A percentile compares a stretch with the other conserved stretches of the same genome.
These are phyloP conservation scores for Aspergillus diversus DNA, from an alignment of 495 filamentous ascomycete genomes.

Conservation along the genomic window DNA sequence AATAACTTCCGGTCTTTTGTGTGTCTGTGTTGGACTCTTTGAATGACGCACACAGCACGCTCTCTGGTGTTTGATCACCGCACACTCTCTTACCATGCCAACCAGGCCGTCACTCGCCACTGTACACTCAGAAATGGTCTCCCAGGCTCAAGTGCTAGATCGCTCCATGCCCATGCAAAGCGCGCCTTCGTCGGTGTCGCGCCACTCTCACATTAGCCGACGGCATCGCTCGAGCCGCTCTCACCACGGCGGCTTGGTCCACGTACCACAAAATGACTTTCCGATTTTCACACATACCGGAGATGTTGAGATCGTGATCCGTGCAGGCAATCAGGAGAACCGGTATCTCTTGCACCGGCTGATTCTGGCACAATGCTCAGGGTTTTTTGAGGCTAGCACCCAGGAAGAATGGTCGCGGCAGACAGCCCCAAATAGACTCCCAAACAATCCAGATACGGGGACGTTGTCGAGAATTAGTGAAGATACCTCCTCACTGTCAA, in stretches of 20 bases:
- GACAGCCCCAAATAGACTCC: slow-evolving; percentile 23
- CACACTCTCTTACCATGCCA: slow-evolving; percentile 26
- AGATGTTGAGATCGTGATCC: slow-evolving; percentile 86
- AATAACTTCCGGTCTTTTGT: background rate
- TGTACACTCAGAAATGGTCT: slow-evolving; percentile 61
- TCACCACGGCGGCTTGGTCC: slow-evolving; percentile 73
- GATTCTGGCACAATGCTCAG: slow-evolving; percentile 84
- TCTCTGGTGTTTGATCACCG: slow-evolving; percentile 26
- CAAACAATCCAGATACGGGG: slow-evolving; percentile 33
- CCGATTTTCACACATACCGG: slow-evolving; percentile 87
- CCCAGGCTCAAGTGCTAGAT: slow-evolving; percentile 67
- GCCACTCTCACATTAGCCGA: slow-evolving; percentile 56
- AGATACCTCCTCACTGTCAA: slow-evolving; percentile 51
- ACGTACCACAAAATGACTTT: slow-evolving; percentile 83
- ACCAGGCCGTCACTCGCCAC: slow-evolving; percentile 19
- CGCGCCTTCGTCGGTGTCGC: slow-evolving; percentile 63
- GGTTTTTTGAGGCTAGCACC: slow-evolving; percentile 90
- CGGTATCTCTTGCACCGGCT: slow-evolving; percentile 84
- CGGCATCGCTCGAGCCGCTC: slow-evolving; percentile 78
- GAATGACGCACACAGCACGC: slow-evolving; percentile 22
- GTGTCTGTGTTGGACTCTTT: slow-evolving; percentile 22
- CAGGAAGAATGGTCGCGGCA: slow-evolving; percentile 82
- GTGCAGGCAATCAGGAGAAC: slow-evolving; percentile 70
- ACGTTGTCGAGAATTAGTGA: slow-evolving; percentile 61
- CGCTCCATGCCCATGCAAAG: slow-evolving; percentile 52